Percentiles rank a stretch among this genome's conserved stretches.
Conservation (phyloP, 495 filamentous ascomycete genomes). For the Annulohypoxylon bovei region DNA sequence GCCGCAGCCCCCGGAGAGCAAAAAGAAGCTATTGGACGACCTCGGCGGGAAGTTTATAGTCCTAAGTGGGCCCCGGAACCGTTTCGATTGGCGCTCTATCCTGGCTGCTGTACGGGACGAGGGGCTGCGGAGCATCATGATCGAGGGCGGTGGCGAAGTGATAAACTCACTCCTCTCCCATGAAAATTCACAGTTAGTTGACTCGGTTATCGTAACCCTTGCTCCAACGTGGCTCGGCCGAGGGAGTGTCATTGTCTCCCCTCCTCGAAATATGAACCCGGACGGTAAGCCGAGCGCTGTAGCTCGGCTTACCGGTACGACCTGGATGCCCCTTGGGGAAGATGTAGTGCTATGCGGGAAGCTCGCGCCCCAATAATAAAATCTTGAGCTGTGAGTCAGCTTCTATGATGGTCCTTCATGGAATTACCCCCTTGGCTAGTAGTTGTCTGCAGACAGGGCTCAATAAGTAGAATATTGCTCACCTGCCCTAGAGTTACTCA, state of each 20-base stretch:
- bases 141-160: slow-evolving; percentile 84
- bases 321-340: slow-evolving; percentile 77
- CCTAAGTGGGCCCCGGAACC: slow-evolving; percentile 11
- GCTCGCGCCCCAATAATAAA: slow-evolving; percentile 37
- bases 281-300: slow-evolving; percentile 64
- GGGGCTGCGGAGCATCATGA: slow-evolving; percentile 82
- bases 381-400: neutral
- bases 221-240: slow-evolving; percentile 85
- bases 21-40: slow-evolving; percentile 44
- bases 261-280: slow-evolving; percentile 60
- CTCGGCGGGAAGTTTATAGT: slow-evolving; percentile 54
- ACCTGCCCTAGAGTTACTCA: neutral
- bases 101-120: slow-evolving; percentile 65
- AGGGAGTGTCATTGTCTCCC: slow-evolving; percentile 78
- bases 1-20: slow-evolving; percentile 31
- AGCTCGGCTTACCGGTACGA: slow-evolving; percentile 70
- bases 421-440: neutral
- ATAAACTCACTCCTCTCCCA: slow-evolving; percentile 76
- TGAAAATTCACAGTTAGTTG: slow-evolving; percentile 70
- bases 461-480: neutral
- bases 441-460: neutral
- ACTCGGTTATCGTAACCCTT: slow-evolving; percentile 82
- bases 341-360: slow-evolving; percentile 83
- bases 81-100: slow-evolving; percentile 69
- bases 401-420: neutral